Base-by-base conservation (phyloP, 1,284 basidiomycete genomes). In the Boletus smithii region DNA sequence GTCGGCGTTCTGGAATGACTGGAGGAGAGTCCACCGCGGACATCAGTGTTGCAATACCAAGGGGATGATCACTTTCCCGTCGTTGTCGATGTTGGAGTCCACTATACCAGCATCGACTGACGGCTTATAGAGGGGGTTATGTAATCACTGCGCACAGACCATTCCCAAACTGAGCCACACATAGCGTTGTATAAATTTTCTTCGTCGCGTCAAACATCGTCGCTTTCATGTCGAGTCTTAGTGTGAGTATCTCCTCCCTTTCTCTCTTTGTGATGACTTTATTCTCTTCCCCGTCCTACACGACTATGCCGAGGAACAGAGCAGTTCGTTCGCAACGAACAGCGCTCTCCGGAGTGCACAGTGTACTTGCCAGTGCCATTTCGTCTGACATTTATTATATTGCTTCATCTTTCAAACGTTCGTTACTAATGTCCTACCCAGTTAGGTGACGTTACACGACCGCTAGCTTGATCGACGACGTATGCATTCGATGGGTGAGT, bases 281-380 rank as follows among this genome's bases (percentile, higher is more conserved):
- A 78, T 86, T 86, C 84, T 85, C 84, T 86, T 85, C 84, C 84
- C 83, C 84, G 81, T 83, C 84, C 68, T 86, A 86, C 62, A 82
- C 83, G 83, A 86, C 77, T 71, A 77, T 79, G 76, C 71, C 79
- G 83, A 86, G 83, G 65, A 75, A 79, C 66, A 83, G 81, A 83
- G 81, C 58, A 69, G 79, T 81, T 73, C 74, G 79, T 83, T 83
- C 79, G 79, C 80, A 82, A 81, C 80, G 73, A 73, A 79, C 76
- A 71, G 79, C 75, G 73, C 71, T 73, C 71, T 77, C 56, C 69
- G 73, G 73, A 70, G 66, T 69, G 74, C 77, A 76, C 63, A 84
- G 82, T 76, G 83, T 77, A 83, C 83, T 81, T 85, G 84, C 84
- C 84, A 86, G 84, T 83, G 82, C 81, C 82, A 77, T 81, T 85